Base-by-base conservation (phyloP, 2,329 filamentous ascomycete species). In the Penicillium sp. region DNA sequence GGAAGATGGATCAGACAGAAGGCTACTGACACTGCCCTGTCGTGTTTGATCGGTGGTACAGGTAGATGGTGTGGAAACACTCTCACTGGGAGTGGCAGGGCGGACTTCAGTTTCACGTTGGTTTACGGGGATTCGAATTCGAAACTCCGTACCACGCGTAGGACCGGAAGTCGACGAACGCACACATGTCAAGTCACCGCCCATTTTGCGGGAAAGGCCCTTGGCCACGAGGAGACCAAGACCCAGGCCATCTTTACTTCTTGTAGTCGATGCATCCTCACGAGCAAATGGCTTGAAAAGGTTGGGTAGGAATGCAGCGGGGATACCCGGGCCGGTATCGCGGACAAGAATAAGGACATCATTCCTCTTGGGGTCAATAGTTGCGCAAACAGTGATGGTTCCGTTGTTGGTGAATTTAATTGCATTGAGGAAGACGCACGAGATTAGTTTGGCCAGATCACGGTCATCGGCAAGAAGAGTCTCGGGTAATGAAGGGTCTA, bases 151-250 rank as follows among this genome's bases (percentile, higher is more conserved):
- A 11, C 87, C 87, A 65, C 81, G 82, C 32, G 78, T 72, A 10
- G 84, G 81, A 0, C 85, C 86, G 9, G 79, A 76, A 0, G 85
- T 86, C 32, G 84, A 82, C 5, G 87, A 88, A 48, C 81, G 79
- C 40, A 85, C 79, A 62, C 87, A 85, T 50, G 82, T 80, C 20
- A 90, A 74, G 70, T 89, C 87, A 16, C 87, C 87, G 26, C 86
- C 85, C 54, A 89, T 81, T 67, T 86, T 87, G 52, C 87, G 79
- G 5, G 87, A 85, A 44, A 89, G 78, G 4, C 86, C 86, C 71
- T 89, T 89, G 1, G 87, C 87, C n/a, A 89, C 87, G 66, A 89
- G 79, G 11, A 90, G 74, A 29, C 87, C 87, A 7, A 90, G 75
- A 0, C 87, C 87, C 3, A 89, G 76, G 0, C 87, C 87, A 69